Percentiles rank a stretch among this genome's conserved stretches.
Conservation (phyloP, 75 land plant species). For the Isoetes taiwanensis region DNA sequence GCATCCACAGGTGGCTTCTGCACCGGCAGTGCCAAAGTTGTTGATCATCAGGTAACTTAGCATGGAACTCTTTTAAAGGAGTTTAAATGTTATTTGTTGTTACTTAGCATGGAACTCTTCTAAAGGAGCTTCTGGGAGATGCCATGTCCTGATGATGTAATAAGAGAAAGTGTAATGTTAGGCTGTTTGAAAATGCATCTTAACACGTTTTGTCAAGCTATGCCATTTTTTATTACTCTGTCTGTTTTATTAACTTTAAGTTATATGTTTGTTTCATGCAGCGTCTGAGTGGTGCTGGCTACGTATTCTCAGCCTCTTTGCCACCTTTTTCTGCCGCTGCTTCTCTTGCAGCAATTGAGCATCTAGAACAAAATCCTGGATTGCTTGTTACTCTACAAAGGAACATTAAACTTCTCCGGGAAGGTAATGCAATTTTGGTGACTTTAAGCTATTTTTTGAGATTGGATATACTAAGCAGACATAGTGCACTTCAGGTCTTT, state of each 20-base stretch:
- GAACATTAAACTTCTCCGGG: constrained; percentile 38
- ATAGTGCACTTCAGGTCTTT: constrained; percentile 68
- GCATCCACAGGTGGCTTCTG: constrained; percentile 95
- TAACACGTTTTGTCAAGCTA: too few relatives aligned
- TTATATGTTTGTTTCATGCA: constrained; percentile 22
- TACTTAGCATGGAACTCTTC: too few relatives aligned
- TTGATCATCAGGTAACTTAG: constrained; percentile 98
- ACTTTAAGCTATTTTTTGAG: too few relatives aligned
- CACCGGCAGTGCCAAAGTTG: constrained; percentile 81
- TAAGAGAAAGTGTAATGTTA: too few relatives aligned
- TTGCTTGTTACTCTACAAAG: constrained; percentile 40
- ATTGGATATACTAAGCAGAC: too few relatives aligned
- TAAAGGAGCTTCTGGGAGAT: too few relatives aligned
- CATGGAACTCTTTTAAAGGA: too few relatives aligned
- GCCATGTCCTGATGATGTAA: too few relatives aligned
- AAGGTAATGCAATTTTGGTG: too few relatives aligned
- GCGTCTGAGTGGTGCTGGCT: constrained; percentile 88
- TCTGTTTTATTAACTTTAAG: background rate
- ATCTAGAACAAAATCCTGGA: constrained; percentile 57
- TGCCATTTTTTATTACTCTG: too few relatives aligned
- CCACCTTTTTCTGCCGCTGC: constrained; percentile 87
- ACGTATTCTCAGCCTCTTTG: constrained; percentile 82
- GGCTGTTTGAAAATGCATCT: too few relatives aligned
- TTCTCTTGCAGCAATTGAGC: constrained; percentile 75
- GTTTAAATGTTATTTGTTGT: too few relatives aligned